These are phyloP conservation scores for Colletotrichum euphorbiae DNA, from an alignment of 2,329 filamentous ascomycete genomes.

Conservation along the genomic window DNA sequence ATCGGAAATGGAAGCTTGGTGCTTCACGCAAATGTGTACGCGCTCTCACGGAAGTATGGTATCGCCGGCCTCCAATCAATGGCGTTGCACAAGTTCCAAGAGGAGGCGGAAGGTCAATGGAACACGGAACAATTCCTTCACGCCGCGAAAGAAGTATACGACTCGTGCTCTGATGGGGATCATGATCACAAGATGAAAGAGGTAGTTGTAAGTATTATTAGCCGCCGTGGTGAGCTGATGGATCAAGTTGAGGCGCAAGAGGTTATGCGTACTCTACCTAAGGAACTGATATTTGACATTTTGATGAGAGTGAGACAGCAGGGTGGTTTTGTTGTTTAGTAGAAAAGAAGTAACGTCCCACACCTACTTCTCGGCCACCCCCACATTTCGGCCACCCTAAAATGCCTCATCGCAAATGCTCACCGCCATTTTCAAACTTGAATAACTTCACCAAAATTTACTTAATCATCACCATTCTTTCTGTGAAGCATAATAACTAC, in stretches of 20 bases:
- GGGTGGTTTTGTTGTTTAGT: slow-evolving; percentile 2
- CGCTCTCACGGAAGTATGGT: slow-evolving; percentile 24
- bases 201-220: slow-evolving; percentile 27
- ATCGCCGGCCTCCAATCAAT: slow-evolving; percentile 11
- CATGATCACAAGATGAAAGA: slow-evolving; percentile 31
- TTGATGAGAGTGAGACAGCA: slow-evolving; percentile 19
- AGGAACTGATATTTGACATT: slow-evolving; percentile 31
- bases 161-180: slow-evolving; percentile 3
- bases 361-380: too few relatives aligned
- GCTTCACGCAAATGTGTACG: slow-evolving; percentile 29
- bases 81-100: slow-evolving; percentile 10
- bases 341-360: too few relatives aligned
- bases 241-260: slow-evolving; percentile 23
- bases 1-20: neutral
- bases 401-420: too few relatives aligned
- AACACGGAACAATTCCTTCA: slow-evolving; percentile 30
- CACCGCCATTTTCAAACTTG: too few relatives aligned
- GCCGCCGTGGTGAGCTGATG: slow-evolving; percentile 24
- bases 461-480: too few relatives aligned
- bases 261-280: slow-evolving; percentile 27
- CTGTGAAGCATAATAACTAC: too few relatives aligned
- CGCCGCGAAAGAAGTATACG: slow-evolving; percentile 25
- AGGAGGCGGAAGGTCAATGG: slow-evolving; percentile 29
- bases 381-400: too few relatives aligned
- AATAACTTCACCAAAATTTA: too few relatives aligned